Percentiles rank a stretch among this genome's conserved stretches.
Evolutionary conservation across 2,329 filamentous ascomycete species (phyloP).

Genomic region (Emergomyces orientalis): DNA sequence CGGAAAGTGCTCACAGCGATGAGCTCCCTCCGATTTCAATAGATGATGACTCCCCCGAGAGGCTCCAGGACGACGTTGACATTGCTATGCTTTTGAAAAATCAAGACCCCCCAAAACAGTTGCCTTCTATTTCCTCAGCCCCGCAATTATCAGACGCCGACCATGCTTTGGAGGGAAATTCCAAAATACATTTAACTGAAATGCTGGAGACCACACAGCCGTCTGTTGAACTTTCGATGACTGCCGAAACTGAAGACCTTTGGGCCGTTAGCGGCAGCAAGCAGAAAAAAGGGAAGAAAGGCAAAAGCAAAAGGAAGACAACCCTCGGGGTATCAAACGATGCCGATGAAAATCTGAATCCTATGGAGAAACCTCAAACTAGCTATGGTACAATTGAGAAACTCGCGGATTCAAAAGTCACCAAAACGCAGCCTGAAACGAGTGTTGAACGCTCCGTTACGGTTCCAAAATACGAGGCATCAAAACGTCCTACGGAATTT

Average conservation of each 20-base stretch:
- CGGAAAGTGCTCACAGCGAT: neutral
- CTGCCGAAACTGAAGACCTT: neutral
- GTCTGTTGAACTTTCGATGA: neutral
- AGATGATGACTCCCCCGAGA: neutral
- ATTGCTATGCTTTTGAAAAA: neutral
- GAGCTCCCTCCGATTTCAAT: neutral
- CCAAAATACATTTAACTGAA: neutral
- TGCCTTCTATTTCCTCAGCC: neutral
- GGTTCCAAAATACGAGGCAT: neutral
- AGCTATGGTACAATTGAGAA: too few relatives aligned
- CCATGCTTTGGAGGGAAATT: neutral
- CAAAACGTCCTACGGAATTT: neutral
- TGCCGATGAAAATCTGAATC: neutral
- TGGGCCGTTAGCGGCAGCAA: slow-evolving; percentile 5
- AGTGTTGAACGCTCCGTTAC: neutral
- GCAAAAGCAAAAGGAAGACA: slow-evolving; percentile 7
- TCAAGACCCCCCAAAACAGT: neutral
- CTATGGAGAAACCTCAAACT: too few relatives aligned
- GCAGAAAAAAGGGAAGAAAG: slow-evolving; percentile 12
- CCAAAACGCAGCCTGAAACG: neutral
- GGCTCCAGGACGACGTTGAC: neutral
- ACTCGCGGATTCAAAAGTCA: neutral
- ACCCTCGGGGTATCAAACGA: neutral
- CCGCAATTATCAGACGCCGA: neutral
- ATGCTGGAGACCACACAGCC: neutral